Evolutionary conservation across 208 protist species (phyloP).

Genomic region (Leishmania mexicana): DNA sequence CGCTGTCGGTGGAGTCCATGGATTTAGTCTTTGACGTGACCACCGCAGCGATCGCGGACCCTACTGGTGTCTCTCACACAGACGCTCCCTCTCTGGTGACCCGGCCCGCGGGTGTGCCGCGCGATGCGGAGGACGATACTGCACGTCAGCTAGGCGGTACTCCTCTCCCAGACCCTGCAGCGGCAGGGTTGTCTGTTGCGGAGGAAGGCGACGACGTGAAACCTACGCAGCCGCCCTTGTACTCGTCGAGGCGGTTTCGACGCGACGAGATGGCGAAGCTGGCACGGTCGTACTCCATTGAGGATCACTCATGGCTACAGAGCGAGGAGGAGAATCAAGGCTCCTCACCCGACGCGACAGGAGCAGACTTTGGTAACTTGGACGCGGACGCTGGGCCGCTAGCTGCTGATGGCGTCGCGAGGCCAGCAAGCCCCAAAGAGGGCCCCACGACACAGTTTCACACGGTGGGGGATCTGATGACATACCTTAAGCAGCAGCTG

Average conservation of each 20-base stretch:
- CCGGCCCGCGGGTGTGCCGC: not conserved
- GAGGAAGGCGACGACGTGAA: not conserved
- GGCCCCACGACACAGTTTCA: slow-evolving; percentile 17
- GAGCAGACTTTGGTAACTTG: not conserved
- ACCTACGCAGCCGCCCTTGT: not conserved
- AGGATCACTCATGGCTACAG: slow-evolving; percentile 20
- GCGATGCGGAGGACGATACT: not conserved
- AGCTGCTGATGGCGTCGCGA: not conserved
- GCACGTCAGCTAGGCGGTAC: not conserved
- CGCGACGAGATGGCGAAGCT: slow-evolving; percentile 7
- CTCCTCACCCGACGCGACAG: not conserved
- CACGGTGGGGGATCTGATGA: slow-evolving; percentile 39
- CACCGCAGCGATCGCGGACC: not conserved
- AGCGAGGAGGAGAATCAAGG: not conserved
- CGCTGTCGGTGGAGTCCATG: slow-evolving; percentile 23
- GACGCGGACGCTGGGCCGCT: not conserved
- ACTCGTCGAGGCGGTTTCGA: not conserved
- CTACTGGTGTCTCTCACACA: not conserved
- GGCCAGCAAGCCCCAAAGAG: not conserved
- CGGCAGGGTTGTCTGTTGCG: not conserved
- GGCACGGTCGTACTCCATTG: slow-evolving; percentile 30
- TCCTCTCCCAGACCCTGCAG: not conserved
- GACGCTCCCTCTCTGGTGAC: not conserved
- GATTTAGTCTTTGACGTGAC: slow-evolving; percentile 29
- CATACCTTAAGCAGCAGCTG: slow-evolving; percentile 37